These are phyloP conservation scores for Starmerella bombicola DNA, from an alignment of 805 yeast genomes.

Conservation along the genomic window DNA sequence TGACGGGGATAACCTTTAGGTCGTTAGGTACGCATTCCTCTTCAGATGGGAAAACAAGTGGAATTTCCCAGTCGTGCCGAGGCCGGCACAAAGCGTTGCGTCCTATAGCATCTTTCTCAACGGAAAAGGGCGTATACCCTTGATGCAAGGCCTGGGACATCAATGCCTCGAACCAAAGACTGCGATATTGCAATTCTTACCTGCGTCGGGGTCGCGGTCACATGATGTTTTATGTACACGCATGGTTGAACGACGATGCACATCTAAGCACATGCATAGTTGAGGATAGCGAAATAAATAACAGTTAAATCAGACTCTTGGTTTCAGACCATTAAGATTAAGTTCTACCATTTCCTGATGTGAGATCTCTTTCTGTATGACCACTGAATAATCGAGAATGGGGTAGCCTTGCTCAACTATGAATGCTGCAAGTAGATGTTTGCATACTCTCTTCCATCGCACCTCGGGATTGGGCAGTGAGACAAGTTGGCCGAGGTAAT, in stretches of 20 bases:
- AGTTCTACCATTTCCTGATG: background rate
- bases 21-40: too few species aligned
- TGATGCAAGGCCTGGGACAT: too few species aligned
- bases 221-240: too few species aligned
- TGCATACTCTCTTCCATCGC: conserved; percentile 15
- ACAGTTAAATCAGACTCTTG: too few species aligned
- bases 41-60: background rate
- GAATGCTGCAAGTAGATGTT: conserved; percentile 20
- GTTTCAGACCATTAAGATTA: conserved; percentile 1
- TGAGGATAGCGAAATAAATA: too few species aligned
- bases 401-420: conserved; percentile 9
- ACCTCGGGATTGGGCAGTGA: background rate
- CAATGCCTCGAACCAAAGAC: too few species aligned
- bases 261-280: too few species aligned
- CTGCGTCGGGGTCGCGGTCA: too few species aligned
- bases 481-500: conserved; percentile 3
- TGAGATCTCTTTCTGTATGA: background rate
- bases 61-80: background rate
- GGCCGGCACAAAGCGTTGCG: background rate
- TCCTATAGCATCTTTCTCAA: too few species aligned
- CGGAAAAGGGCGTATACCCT: too few species aligned
- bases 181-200: too few species aligned
- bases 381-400: conserved; percentile 3
- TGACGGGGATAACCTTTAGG: background rate
- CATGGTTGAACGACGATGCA: too few species aligned